Conservation (phyloP, 352 stramenopile genomes). For the Blastocystis sp. region DNA sequence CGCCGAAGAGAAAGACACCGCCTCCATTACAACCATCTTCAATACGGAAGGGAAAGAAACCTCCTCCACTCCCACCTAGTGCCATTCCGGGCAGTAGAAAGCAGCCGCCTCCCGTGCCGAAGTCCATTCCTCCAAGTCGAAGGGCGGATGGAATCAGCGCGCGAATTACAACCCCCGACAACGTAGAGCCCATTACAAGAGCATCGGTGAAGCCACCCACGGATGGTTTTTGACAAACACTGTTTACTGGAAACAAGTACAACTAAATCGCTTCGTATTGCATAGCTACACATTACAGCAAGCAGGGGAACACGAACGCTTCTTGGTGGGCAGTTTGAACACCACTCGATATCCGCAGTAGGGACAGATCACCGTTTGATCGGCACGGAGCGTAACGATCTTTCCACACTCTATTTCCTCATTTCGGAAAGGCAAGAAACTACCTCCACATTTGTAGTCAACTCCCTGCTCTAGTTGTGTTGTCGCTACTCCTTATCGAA, state of each 20-base stretch:
- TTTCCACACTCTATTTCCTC: conserved; percentile 29
- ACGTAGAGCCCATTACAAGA: neutral
- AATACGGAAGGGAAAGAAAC: neutral
- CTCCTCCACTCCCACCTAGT: conserved; percentile 1
- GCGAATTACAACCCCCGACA: neutral
- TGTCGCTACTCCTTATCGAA: conserved; percentile 1
- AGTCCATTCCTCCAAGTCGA: no score
- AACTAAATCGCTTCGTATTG: conserved; percentile 69
- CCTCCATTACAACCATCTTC: neutral
- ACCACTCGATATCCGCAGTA: conserved; percentile 72
- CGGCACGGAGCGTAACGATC: conserved; percentile 39
- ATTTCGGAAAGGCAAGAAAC: neutral
- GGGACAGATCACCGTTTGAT: conserved; percentile 16
- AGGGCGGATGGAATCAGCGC: no score
- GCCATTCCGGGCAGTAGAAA: neutral
- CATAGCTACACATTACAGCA: neutral
- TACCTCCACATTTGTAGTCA: conserved; percentile 62
- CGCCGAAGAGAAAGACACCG: neutral
- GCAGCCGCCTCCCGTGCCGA: neutral
- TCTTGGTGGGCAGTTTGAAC: conserved; percentile 62
- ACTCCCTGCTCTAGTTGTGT: conserved; percentile 63
- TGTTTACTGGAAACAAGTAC: conserved; percentile 8
- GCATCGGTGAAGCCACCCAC: neutral
- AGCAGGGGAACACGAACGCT: neutral
- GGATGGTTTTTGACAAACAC: conserved; percentile 50